phyloP scores from a whole-genome alignment of 768 basidiomycete genomes.

The Hygrocybe coccinea region DNA sequence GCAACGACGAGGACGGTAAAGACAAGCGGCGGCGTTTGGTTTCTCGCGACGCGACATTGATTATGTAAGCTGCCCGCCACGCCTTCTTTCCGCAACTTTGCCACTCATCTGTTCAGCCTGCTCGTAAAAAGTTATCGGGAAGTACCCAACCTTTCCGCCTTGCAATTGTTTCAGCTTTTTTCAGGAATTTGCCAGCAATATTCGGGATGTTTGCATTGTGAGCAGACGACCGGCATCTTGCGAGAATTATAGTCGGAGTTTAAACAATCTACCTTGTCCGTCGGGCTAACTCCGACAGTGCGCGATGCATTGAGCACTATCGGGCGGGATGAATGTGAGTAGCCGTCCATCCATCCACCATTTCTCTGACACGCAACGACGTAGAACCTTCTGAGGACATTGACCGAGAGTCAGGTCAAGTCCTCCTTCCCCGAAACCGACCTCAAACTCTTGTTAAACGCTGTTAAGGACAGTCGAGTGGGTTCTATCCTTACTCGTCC shows the following conservation, averaged over 20 bases:
- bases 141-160: too few species aligned
- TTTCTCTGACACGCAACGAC: background rate
- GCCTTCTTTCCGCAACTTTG: too few species aligned
- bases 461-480: slow-evolving; percentile 87
- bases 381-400: slow-evolving; percentile 85
- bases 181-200: too few species aligned
- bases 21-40: too few species aligned
- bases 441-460: slow-evolving; percentile 74
- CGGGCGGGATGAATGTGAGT: slow-evolving; percentile 1
- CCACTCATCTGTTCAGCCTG: too few species aligned
- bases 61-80: background rate
- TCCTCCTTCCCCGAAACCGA: slow-evolving; percentile 66
- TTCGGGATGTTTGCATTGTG: too few species aligned
- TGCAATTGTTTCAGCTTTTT: too few species aligned
- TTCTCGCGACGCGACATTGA: background rate
- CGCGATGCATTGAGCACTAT: background rate
- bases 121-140: too few species aligned
- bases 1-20: too few species aligned
- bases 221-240: background rate
- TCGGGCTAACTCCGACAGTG: background rate
- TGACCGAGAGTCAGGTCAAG: slow-evolving; percentile 73
- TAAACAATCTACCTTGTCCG: background rate
- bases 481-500: slow-evolving; percentile 29
- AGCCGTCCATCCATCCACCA: background rate
- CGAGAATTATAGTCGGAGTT: background rate